phyloP scores from a whole-genome alignment of 345 rosid species.

The Nasturtium officinale region DNA sequence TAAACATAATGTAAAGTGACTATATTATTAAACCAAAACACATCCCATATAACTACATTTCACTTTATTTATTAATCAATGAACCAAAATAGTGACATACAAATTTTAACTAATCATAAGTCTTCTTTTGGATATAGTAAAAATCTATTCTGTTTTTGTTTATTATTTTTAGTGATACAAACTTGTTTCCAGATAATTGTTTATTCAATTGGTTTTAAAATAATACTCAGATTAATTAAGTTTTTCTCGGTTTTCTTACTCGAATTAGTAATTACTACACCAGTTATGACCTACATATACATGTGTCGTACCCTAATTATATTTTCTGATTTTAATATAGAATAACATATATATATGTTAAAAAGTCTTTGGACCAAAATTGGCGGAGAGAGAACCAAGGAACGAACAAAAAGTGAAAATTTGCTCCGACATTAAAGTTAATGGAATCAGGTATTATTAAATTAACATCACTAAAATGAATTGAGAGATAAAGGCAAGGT shows the following conservation, averaged over 20 bases:
- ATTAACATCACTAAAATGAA: neutral
- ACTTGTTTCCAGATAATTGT: no score
- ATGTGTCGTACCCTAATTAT: neutral
- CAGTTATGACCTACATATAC: neutral
- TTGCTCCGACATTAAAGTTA: constrained; percentile 33
- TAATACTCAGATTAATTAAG: no score
- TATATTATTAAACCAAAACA: no score
- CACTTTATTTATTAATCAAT: no score
- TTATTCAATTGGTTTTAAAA: no score
- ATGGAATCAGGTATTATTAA: neutral
- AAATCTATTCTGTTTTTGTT: no score
- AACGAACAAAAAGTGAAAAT: constrained; percentile 25
- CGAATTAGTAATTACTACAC: neutral
- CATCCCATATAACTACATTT: no score
- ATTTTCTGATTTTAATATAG: neutral
- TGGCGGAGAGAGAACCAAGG: constrained; percentile 25
- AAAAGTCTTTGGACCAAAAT: constrained; percentile 35
- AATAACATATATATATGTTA: neutral
- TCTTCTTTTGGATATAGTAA: no score
- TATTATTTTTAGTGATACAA: no score
- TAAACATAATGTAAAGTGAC: no score
- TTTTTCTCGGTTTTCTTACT: neutral
- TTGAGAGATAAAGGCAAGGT: constrained; percentile 1
- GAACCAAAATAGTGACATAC: no score
- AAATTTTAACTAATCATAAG: no score